Conservation (phyloP, 1,139 yeast genomes). For the Saccharomyces uvarum region DNA sequence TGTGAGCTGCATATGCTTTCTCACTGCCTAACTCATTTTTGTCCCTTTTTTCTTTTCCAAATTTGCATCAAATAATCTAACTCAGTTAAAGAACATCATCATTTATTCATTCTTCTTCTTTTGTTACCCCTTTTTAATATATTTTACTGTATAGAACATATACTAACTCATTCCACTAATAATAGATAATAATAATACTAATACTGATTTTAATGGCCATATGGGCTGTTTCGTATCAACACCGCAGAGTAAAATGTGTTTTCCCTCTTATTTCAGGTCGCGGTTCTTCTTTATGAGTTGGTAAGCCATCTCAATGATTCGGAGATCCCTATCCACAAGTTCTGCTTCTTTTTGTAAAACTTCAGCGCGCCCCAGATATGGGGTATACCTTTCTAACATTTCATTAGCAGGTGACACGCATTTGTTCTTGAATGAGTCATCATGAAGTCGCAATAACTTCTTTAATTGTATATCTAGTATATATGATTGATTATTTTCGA, state of each 20-base stretch:
- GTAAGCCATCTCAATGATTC: constrained; percentile 33
- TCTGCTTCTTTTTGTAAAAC: constrained; percentile 29
- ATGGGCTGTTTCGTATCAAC: no score
- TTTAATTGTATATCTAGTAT: constrained; percentile 25
- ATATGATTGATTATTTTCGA: constrained; percentile 24
- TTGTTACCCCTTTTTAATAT: not conserved
- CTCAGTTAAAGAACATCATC: not conserved
- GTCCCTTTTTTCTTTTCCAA: not conserved
- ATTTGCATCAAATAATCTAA: not conserved
- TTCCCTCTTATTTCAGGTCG: not conserved
- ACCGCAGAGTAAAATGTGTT: not conserved
- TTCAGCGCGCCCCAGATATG: constrained; percentile 12
- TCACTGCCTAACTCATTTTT: not conserved
- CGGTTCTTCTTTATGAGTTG: constrained; percentile 23
- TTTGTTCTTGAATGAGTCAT: constrained; percentile 20
- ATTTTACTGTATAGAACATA: not conserved
- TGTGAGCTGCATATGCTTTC: not conserved
- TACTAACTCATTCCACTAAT: not conserved
- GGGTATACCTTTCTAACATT: constrained; percentile 18
- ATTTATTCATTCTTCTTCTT: not conserved
- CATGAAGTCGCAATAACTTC: constrained; percentile 24
- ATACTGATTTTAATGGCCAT: not conserved
- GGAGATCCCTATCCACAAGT: constrained; percentile 28
- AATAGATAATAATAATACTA: not conserved
- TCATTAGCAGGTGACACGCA: constrained; percentile 19